A percentile compares a stretch with the other conserved stretches of the same genome.
These are phyloP conservation scores for Catharanthus roseus DNA, from an alignment of 257 asterid species.

Conservation along the genomic window DNA sequence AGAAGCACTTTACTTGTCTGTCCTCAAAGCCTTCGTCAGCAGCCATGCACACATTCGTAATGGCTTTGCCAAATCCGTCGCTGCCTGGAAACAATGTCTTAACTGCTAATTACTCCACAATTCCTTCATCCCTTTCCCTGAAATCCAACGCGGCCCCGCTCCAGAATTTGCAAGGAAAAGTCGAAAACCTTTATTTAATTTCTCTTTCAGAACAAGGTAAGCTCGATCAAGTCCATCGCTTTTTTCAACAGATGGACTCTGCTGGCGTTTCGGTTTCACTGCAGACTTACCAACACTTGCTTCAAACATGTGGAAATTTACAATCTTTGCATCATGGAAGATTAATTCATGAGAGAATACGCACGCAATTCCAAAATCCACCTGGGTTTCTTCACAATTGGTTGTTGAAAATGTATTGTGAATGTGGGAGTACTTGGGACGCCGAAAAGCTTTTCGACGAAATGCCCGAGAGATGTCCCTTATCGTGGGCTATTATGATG, in stretches of 20 bases:
- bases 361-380: conserved; percentile 12
- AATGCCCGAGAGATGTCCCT: conserved; percentile 32
- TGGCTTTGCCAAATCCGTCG: conserved; percentile 3
- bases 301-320: conserved; percentile 33
- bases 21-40: not conserved
- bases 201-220: conserved; percentile 46
- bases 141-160: conserved; percentile 20
- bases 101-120: conserved; percentile 33
- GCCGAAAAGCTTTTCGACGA: conserved; percentile 45
- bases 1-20: too few species aligned
- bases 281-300: conserved; percentile 38
- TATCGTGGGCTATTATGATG: conserved; percentile 38
- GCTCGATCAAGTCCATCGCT: conserved; percentile 44
- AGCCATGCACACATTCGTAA: not conserved
- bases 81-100: conserved; percentile 2
- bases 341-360: conserved; percentile 26
- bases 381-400: conserved; percentile 28
- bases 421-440: conserved; percentile 32
- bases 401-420: conserved; percentile 33
- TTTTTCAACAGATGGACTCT: conserved; percentile 43
- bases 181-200: conserved; percentile 45
- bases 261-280: conserved; percentile 30
- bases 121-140: conserved; percentile 46
- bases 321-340: conserved; percentile 36
- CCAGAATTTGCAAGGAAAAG: conserved; percentile 23